Evolutionary conservation across 2,329 filamentous ascomycete species (phyloP), one percentile per base, ranked within the genome.

Genomic region (Helotiales sp.): DNA sequence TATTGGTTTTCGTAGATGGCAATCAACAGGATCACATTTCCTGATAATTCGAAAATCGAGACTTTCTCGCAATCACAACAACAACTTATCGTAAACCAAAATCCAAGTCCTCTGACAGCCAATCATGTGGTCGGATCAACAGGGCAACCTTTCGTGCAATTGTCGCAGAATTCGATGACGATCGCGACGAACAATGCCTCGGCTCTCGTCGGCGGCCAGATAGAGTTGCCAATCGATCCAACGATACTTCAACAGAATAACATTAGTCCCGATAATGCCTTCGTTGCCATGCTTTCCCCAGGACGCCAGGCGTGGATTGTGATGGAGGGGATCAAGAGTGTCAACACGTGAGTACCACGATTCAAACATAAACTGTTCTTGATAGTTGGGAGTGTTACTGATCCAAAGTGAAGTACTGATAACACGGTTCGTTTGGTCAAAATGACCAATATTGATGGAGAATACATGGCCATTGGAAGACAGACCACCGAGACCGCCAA

Each of bases 81-180:
- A 32, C 68, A 70, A 54, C 37, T 70, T 57, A 49, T 70, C n/a
- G 68, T 70, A 3, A 68, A 68, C 32, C 68, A 70, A 54, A 70
- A 66, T 32, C 58, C 68, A n/a, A 58, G 24, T 28, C 57, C 68
- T 3, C 60, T 70, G 13, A 58, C 63, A 1, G 65, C 65, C 40
- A 70, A 64, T 26, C 65, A 70, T 68, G 68, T 70, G 15, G 54
- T 66, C 6, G 68, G 68, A 7, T 70, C 68, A 8, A 68, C 68
- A 6, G 68, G 68, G 49, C 63, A 66, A 50, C 68, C 68, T 32
- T 70, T 70, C 43, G 63, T 70, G 13, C 65, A 68, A 40, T 37
- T 70, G 28, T 70, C 68, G 28, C 65, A 64, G 43, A 68, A 68
- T 20, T 65, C 68, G 7, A 68, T 70, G 68, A 70, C 65, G 11